Base-by-base conservation (phyloP, 768 basidiomycete genomes). In the Leccinum longicurvipes region DNA sequence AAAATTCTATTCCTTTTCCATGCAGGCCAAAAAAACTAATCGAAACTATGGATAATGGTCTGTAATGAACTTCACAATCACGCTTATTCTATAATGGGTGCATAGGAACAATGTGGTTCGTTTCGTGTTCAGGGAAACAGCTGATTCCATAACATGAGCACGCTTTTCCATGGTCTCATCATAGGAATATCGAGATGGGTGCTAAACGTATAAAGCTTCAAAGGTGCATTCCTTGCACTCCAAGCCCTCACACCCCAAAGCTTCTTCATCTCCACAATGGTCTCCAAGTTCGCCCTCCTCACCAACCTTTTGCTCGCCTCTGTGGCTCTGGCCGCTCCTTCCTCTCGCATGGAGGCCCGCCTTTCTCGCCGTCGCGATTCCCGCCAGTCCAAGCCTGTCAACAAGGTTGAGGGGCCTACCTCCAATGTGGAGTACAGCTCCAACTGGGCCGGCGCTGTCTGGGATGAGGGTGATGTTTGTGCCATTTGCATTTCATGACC, bases 281-380 rank as follows among this genome's bases (percentile, higher is more conserved):
- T 61, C 36, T 63, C 57, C 57, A 61, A 57, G 19, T 46, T 57
- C 36, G 39, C 50, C 17, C 48, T 61, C 14, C 32, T 67, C 41
- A 51, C 32, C 41, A 61, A 31, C 47, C 25, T 66, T 46, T 57
- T 66, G 31, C 58, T 67, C 14, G 56, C 62, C 17, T 64, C 56
- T 25, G 56, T 10, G 14, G 53, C 53, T 45, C 12, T 67, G 31
- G 64, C 58, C 8, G 23, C 3, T 21, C 62, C 59, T 48, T 60
- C 61, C 19, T 63, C 65, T 42, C 54, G 48, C 9, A 21, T 59
- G 0, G 54, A 9, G 27, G 52, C 54, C 36, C 60, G 56, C 23
- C 54, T 59, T 51, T 44, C 60, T 41, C 63, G 56, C 29, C 64
- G 57, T 45, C 50, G 56, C 46, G 47, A 53, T 46, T 24, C 14